These are phyloP conservation scores for Ceratocystis cubensis DNA, from an alignment of 2,329 filamentous ascomycete genomes.

Conservation along the genomic window DNA sequence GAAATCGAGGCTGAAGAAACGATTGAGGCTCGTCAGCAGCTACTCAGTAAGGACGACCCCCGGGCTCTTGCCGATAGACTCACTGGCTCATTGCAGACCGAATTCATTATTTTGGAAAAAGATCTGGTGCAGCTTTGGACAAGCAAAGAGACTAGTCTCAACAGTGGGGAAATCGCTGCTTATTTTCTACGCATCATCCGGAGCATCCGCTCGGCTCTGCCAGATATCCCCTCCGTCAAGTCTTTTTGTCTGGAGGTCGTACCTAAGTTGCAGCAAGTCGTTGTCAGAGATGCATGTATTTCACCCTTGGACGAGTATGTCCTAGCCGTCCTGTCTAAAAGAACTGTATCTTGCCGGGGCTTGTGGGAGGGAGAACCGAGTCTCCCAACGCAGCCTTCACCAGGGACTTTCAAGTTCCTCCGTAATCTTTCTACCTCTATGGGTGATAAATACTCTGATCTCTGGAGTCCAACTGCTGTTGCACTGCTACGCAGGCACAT, in stretches of 20 bases:
- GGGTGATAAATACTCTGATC: conserved; percentile 57
- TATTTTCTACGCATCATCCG: conserved; percentile 64
- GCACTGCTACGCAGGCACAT: conserved; percentile 48
- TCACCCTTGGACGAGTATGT: conserved; percentile 39
- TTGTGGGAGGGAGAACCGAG: conserved; percentile 72
- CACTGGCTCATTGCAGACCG: conserved; percentile 40
- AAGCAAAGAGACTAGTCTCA: conserved; percentile 33
- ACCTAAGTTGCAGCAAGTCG: conserved; percentile 48
- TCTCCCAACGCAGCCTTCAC: conserved; percentile 67
- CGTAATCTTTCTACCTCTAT: conserved; percentile 53
- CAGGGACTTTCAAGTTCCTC: conserved; percentile 59
- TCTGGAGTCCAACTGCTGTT: conserved; percentile 67
- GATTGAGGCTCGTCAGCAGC: conserved; percentile 51
- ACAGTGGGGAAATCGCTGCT: conserved; percentile 43
- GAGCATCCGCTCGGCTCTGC: conserved; percentile 57
- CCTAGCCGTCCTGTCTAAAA: conserved; percentile 32
- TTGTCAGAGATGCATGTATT: conserved; percentile 43
- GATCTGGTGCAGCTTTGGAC: conserved; percentile 42
- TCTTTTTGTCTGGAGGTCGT: conserved; percentile 50
- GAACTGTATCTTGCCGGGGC: conserved; percentile 45
- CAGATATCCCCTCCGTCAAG: conserved; percentile 38
- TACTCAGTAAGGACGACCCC: conserved; percentile 62
- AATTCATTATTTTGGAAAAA: conserved; percentile 46
- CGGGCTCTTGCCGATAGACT: conserved; percentile 48
- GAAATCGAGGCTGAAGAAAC: conserved; percentile 63